Conservation (phyloP, 345 rosid genomes). For the Heritiera littoralis region DNA sequence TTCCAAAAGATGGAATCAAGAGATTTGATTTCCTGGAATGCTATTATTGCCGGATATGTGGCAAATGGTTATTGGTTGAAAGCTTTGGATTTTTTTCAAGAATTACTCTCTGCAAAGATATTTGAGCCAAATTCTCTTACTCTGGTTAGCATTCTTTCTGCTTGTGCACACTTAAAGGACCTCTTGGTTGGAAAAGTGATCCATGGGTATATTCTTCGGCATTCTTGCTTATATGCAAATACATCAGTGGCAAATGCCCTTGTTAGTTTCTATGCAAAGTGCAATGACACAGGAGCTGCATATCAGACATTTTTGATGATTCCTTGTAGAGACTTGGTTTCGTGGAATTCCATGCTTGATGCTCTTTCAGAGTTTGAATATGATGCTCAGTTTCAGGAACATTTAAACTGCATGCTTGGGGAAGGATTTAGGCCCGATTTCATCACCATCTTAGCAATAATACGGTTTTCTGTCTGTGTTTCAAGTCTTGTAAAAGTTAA, state of each 20-base stretch:
- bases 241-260: conserved; percentile 51
- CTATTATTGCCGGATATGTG: conserved; percentile 70
- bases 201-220: conserved; percentile 50
- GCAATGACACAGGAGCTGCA: conserved; percentile 52
- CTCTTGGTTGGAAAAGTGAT: conserved; percentile 51
- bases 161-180: conserved; percentile 53
- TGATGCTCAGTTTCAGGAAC: conserved; percentile 42
- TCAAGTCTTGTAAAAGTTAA: conserved; percentile 48
- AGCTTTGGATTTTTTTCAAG: conserved; percentile 57
- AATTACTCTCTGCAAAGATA: conserved; percentile 41
- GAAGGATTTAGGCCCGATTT: conserved; percentile 56
- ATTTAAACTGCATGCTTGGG: conserved; percentile 46
- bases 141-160: conserved; percentile 64
- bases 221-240: conserved; percentile 37
- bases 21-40: conserved; percentile 91
- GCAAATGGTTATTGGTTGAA: conserved; percentile 58
- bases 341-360: conserved; percentile 69
- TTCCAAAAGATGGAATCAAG: conserved; percentile 58
- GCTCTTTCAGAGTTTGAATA: conserved; percentile 42
- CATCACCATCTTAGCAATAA: conserved; percentile 46
- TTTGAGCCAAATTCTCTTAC: conserved; percentile 65
- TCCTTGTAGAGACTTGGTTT: conserved; percentile 48
- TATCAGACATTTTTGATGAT: conserved; percentile 45
- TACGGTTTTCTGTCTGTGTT: conserved; percentile 37
- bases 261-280: conserved; percentile 68